Percentiles rank a stretch among this genome's conserved stretches.
Evolutionary conservation across 306 rosid species (phyloP).

Genomic region (Cucurbita pepo): DNA sequence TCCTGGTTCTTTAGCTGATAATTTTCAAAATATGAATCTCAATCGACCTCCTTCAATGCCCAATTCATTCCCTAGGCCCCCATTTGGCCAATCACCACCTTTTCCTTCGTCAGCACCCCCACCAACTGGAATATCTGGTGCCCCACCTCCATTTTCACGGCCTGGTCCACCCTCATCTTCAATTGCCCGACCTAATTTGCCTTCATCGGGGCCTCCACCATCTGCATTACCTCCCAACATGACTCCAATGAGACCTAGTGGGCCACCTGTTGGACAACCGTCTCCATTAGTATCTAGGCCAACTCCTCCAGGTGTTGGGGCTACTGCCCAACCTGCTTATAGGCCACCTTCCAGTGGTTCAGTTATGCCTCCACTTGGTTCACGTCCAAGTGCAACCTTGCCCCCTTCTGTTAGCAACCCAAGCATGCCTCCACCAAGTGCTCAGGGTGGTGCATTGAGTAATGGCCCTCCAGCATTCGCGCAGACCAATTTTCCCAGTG

Average conservation of each 20-base stretch:
- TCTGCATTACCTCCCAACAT: slow-evolving; percentile 24
- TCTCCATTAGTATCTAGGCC: slow-evolving; percentile 32
- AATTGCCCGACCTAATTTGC: slow-evolving; percentile 30
- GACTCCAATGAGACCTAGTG: slow-evolving; percentile 20
- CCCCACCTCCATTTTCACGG: slow-evolving; percentile 36
- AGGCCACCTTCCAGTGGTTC: slow-evolving; percentile 28
- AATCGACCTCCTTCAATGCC: slow-evolving; percentile 56
- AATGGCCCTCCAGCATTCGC: slow-evolving; percentile 67
- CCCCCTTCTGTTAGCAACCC: slow-evolving; percentile 28
- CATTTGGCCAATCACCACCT: slow-evolving; percentile 47
- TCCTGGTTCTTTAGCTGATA: slow-evolving; percentile 39
- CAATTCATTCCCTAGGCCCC: slow-evolving; percentile 53
- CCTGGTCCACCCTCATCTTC: slow-evolving; percentile 63
- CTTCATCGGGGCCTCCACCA: slow-evolving; percentile 35
- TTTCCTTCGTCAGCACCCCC: slow-evolving; percentile 38
- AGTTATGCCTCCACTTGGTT: slow-evolving; percentile 20
- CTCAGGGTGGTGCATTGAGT: slow-evolving; percentile 38
- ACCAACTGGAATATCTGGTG: slow-evolving; percentile 30
- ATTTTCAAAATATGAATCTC: slow-evolving; percentile 60
- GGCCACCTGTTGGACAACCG: slow-evolving; percentile 33
- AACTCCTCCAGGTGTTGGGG: slow-evolving; percentile 31
- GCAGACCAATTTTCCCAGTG: slow-evolving; percentile 30
- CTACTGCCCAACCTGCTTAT: slow-evolving; percentile 21
- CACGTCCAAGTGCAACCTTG: slow-evolving; percentile 33
- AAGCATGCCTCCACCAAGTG: slow-evolving; percentile 16